Conservation (phyloP, 2,329 filamentous ascomycete genomes). For the Orbilia ellipsospora region DNA sequence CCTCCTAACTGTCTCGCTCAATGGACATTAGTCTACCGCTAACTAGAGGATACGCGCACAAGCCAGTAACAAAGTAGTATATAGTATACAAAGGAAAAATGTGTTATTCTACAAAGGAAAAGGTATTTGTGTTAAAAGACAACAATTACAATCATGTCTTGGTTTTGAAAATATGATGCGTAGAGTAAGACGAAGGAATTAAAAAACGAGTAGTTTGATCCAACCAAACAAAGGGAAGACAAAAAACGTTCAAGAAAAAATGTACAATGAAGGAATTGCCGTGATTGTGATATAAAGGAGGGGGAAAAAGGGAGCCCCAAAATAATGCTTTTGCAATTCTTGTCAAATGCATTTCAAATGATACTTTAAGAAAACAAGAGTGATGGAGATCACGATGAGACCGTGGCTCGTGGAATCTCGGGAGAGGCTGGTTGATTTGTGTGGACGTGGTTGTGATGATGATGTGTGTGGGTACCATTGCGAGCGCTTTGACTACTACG, state of each 20-base stretch:
- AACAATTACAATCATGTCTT: conserved; percentile 42
- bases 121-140: background rate
- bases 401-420: conserved; percentile 40
- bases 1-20: no score
- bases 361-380: background rate
- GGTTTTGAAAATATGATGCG: conserved; percentile 3
- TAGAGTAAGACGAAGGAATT: conserved; percentile 21
- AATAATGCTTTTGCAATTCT: conserved; percentile 29
- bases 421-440: conserved; percentile 45
- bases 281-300: conserved; percentile 3
- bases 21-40: no score
- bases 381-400: conserved; percentile 28
- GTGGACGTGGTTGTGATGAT: conserved; percentile 34
- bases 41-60: no score
- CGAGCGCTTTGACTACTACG: conserved; percentile 65
- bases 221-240: background rate
- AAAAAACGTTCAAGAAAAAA: conserved; percentile 19
- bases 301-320: conserved; percentile 5
- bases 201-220: conserved; percentile 30
- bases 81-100: conserved; percentile 8
- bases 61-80: conserved; percentile 14
- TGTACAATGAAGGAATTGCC: conserved; percentile 41
- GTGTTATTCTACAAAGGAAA: conserved; percentile 51
- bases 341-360: conserved; percentile 35
- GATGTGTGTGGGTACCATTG: conserved; percentile 54